A percentile compares a stretch with the other conserved stretches of the same genome.
Evolutionary conservation across 2,329 filamentous ascomycete genomes (phyloP).

Genomic region (Diaporthe destruens): DNA sequence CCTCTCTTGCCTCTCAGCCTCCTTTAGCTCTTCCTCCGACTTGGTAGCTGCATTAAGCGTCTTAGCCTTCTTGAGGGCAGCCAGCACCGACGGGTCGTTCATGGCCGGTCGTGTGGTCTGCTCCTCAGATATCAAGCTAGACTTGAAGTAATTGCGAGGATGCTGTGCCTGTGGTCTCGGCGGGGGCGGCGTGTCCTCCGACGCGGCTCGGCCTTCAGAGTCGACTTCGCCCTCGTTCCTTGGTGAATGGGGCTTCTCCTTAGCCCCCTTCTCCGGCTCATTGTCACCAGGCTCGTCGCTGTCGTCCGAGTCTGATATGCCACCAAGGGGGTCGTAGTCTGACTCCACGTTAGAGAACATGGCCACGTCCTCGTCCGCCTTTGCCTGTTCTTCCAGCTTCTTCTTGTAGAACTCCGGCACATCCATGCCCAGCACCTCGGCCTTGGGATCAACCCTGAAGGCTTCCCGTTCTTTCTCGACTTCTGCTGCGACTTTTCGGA

Average conservation of each 20-base stretch:
- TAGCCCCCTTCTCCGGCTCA: conserved; percentile 45
- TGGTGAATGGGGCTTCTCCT: conserved; percentile 26
- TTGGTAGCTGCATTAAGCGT: conserved; percentile 65
- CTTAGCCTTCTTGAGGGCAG: conserved; percentile 87
- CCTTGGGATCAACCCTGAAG: conserved; percentile 66
- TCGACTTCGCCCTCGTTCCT: conserved; percentile 44
- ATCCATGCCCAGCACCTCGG: conserved; percentile 73
- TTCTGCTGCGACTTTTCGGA: conserved; percentile 64
- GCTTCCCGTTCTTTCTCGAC: conserved; percentile 53
- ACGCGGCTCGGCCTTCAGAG: conserved; percentile 45
- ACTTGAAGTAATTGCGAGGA: conserved; percentile 73
- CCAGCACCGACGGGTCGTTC: conserved; percentile 82
- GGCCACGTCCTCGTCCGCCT: conserved; percentile 68
- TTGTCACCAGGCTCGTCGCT: conserved; percentile 51
- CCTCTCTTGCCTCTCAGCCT: conserved; percentile 71
- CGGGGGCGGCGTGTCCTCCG: conserved; percentile 60
- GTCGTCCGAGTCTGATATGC: conserved; percentile 61
- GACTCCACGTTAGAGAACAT: conserved; percentile 76
- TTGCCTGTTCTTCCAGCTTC: conserved; percentile 59
- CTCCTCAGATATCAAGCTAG: conserved; percentile 67
- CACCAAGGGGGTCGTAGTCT: conserved; percentile 77
- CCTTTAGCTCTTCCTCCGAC: conserved; percentile 56
- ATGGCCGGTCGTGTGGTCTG: conserved; percentile 66
- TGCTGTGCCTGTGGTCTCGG: conserved; percentile 54
- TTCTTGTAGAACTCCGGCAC: conserved; percentile 70